Evolutionary conservation across 371 early-diverging fungal species (phyloP).

Genomic region (Dipsacomyces acuminosporus): DNA sequence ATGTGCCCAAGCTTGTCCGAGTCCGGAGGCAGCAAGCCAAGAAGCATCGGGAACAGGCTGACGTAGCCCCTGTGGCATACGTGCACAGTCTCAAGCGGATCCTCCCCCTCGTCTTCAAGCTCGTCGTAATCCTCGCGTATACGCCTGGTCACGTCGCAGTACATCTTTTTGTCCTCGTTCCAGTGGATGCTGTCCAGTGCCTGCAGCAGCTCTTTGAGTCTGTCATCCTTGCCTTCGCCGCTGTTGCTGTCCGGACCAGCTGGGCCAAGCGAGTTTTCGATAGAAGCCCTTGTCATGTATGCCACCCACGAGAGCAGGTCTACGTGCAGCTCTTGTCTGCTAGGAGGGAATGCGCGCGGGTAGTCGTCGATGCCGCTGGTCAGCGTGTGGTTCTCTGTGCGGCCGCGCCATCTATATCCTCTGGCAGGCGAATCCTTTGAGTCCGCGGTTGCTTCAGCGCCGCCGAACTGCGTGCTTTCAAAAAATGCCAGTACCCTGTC

Average conservation of each 20-base stretch:
- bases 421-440: constrained; percentile 10
- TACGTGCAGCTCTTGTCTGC: constrained; percentile 80
- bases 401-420: constrained; percentile 90
- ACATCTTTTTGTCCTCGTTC: constrained; percentile 66
- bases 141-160: constrained; percentile 71
- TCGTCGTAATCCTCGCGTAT: constrained; percentile 49
- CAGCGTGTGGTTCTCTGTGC: constrained; percentile 76
- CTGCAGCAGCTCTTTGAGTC: constrained; percentile 49
- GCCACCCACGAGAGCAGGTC: constrained; percentile 90
- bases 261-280: constrained; percentile 15
- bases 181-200: constrained; percentile 61
- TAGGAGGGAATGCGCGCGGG: constrained; percentile 75
- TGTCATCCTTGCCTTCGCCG: constrained; percentile 54
- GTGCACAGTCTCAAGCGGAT: constrained; percentile 42
- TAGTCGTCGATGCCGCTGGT: constrained; percentile 96
- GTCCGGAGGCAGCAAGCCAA: constrained; percentile 69
- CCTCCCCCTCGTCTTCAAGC: constrained; percentile 33
- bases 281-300: constrained; percentile 55
- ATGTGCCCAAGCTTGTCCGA: constrained; percentile 65
- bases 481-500: constrained; percentile 17
- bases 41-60: constrained; percentile 72
- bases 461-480: constrained; percentile 19
- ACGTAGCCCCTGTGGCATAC: constrained; percentile 88
- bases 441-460: not conserved
- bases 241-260: constrained; percentile 3